Percentiles rank a stretch among this genome's conserved stretches.
Conservation (phyloP, 202 grass and related monocot species). For the Zizania palustris region DNA sequence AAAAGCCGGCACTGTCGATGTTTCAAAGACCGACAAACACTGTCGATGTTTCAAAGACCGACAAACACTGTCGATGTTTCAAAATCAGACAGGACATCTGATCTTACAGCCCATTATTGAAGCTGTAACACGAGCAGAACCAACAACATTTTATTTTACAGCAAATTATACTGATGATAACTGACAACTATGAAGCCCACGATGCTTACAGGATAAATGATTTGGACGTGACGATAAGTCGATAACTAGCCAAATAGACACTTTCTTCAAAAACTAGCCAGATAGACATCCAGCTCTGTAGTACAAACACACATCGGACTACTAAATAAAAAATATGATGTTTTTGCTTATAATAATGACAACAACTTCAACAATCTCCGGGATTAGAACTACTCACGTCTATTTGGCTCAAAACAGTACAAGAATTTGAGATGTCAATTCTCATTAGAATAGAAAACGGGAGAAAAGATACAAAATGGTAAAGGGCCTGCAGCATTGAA, state of each 20-base stretch:
- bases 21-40: too few species aligned
- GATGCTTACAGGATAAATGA: neutral
- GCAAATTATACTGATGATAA: neutral
- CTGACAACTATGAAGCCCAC: neutral
- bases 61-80: too few species aligned
- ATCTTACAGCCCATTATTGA: too few species aligned
- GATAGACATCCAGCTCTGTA: neutral
- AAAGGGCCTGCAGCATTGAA: slow-evolving; percentile 22
- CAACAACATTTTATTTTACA: neutral
- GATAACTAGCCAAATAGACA: neutral
- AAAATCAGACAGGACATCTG: too few species aligned
- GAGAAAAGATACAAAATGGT: slow-evolving; percentile 38
- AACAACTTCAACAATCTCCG: neutral
- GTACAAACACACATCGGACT: slow-evolving; percentile 18
- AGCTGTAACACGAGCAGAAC: too few species aligned
- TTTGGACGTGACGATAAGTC: neutral
- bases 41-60: too few species aligned
- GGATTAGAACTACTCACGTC: slow-evolving; percentile 29
- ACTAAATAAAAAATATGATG: slow-evolving; percentile 31
- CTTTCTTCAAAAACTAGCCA: too few species aligned
- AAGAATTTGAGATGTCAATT: slow-evolving; percentile 29
- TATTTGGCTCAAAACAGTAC: slow-evolving; percentile 34
- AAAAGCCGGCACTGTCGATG: too few species aligned
- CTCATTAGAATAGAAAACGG: slow-evolving; percentile 27
- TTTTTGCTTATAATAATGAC: slow-evolving; percentile 13